phyloP scores from a whole-genome alignment of 2,329 filamentous ascomycete species.

The Coleophoma cylindrospora region DNA sequence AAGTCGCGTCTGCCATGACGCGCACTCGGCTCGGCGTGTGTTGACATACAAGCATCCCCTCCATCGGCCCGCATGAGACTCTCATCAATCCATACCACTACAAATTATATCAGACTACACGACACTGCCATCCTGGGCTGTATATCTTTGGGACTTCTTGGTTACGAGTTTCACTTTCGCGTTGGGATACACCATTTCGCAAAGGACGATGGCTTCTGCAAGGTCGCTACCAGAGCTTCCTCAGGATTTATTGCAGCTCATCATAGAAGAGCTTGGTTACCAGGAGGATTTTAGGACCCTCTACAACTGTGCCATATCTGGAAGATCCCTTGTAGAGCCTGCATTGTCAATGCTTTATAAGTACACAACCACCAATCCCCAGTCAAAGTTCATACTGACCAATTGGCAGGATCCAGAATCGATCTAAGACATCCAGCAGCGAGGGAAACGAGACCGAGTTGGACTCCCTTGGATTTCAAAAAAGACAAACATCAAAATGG shows the following conservation, averaged over 20 bases:
- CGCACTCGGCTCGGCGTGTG: slow-evolving; percentile 5
- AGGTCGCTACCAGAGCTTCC: slow-evolving; percentile 22
- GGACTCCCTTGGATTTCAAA: slow-evolving; percentile 11
- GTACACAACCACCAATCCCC: slow-evolving; percentile 31
- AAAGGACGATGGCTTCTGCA: no score
- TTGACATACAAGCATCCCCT: slow-evolving; percentile 1
- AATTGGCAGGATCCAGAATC: slow-evolving; percentile 38
- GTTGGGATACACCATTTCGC: no score
- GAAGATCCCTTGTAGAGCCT: slow-evolving; percentile 49
- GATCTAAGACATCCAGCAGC: slow-evolving; percentile 36
- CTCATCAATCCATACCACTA: slow-evolving; percentile 23
- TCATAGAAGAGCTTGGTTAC: slow-evolving; percentile 53
- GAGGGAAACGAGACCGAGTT: slow-evolving; percentile 36
- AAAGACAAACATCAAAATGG: slow-evolving; percentile 39
- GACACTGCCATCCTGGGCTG: no score
- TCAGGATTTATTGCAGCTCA: slow-evolving; percentile 51
- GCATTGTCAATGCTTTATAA: slow-evolving; percentile 60
- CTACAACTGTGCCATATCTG: slow-evolving; percentile 51
- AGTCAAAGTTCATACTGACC: slow-evolving; percentile 12
- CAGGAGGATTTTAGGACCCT: slow-evolving; percentile 54
- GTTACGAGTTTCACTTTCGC: no score
- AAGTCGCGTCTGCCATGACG: slow-evolving; percentile 10
- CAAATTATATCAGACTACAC: no score
- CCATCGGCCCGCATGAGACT: slow-evolving; percentile 22
- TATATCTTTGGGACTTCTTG: no score